Base-by-base conservation (phyloP, 164 flowering plant species). In the Echeveria elegans region DNA sequence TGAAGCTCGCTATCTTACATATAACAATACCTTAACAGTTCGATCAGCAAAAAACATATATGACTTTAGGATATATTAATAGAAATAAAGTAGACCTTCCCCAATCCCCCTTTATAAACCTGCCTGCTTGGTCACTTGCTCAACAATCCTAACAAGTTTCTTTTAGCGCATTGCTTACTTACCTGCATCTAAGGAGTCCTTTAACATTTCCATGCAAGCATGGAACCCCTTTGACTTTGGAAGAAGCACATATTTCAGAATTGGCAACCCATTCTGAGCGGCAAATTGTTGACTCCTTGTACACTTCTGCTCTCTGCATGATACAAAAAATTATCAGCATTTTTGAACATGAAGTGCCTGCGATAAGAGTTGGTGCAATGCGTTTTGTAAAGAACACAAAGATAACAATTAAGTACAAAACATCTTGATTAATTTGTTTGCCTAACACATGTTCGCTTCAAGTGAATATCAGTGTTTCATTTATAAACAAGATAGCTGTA, bases 131-230 rank as follows among this genome's bases (percentile, higher is more conserved):
- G n/a, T n/a, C n/a, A n/a, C n/a, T n/a, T n/a, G n/a, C n/a, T n/a
- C n/a, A n/a, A n/a, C n/a, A n/a, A n/a, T n/a, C n/a, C n/a, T n/a
- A n/a, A n/a, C n/a, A n/a, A n/a, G n/a, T n/a, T n/a, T n/a, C n/a
- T n/a, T n/a, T n/a, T n/a, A n/a, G n/a, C n/a, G n/a, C n/a, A n/a
- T n/a, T n/a, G n/a, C n/a, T n/a, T n/a, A n/a, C 37, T 7, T 18
- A 72, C 97, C 99, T 91, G 97, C 92, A 84, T 89, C 96, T 64
- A 92, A 60, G 41, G 90, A 82, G 64, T 69, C 78, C 72, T 85
- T 83, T 66, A 95, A 73, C 41, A 67, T 73, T 52, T 85, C 83
- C 76, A 89, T 61, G 78, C 96, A 89, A 24, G 85, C 82, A 74
- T 47, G 70, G 67, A 95, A 89, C 31, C 99, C 99, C 74, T 79